Conservation (phyloP, 768 basidiomycete genomes). For the Xerocomellus amylosporus region DNA sequence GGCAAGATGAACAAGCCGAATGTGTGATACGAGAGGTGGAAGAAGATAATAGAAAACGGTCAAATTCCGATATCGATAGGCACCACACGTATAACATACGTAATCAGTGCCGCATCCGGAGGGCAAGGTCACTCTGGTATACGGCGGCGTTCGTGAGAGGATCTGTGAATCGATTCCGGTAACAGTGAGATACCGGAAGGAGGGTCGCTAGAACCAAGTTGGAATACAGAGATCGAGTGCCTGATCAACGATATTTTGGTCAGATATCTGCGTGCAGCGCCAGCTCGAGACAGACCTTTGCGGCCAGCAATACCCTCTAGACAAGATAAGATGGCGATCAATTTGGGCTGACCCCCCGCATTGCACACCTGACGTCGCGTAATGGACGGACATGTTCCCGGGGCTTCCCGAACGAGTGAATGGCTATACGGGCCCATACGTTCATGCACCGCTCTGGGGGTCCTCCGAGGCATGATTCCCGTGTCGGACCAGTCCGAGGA, state of each 20-base stretch:
- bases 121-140: background rate
- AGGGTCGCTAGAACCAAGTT: slow-evolving; percentile 7
- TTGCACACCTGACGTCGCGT: background rate
- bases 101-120: slow-evolving; percentile 5
- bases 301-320: background rate
- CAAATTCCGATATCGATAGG: slow-evolving; percentile 20
- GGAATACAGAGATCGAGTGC: slow-evolving; percentile 5
- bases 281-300: background rate
- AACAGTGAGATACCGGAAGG: slow-evolving; percentile 6
- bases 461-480: background rate
- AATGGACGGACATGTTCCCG: background rate
- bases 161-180: slow-evolving; percentile 20
- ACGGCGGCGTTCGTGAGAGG: slow-evolving; percentile 24
- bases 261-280: background rate
- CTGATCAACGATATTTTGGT: slow-evolving; percentile 24
- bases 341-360: background rate
- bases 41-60: slow-evolving; percentile 6
- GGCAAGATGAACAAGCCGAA: slow-evolving; percentile 1
- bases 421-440: background rate
- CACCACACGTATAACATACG: slow-evolving; percentile 6
- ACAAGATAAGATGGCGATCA: background rate
- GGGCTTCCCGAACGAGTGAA: background rate
- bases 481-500: slow-evolving; percentile 18
- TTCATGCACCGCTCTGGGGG: background rate
- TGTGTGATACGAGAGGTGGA: slow-evolving; percentile 1